These are phyloP conservation scores for Liriodendron chinense DNA, from an alignment of 164 flowering plant genomes.

Conservation along the genomic window DNA sequence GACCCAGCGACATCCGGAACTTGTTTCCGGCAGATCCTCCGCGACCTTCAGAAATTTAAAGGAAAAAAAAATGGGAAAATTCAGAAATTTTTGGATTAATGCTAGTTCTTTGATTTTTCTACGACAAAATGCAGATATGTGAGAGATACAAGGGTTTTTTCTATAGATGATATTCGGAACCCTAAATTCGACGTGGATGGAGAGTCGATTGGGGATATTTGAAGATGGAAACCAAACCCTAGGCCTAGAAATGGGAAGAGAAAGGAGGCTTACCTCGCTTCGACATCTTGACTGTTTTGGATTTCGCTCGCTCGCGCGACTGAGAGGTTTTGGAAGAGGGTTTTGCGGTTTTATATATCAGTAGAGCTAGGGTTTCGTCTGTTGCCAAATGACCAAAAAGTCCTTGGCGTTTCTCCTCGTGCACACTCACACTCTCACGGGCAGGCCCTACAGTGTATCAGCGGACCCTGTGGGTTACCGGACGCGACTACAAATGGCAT, in stretches of 20 bases:
- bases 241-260: background rate
- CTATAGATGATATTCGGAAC: too few relatives aligned
- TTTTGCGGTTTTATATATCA: too few relatives aligned
- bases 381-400: too few relatives aligned
- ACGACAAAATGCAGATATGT: too few relatives aligned
- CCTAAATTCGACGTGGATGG: too few relatives aligned
- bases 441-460: too few relatives aligned
- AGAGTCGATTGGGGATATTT: background rate
- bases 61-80: background rate
- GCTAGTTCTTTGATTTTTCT: background rate
- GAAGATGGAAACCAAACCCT: background rate
- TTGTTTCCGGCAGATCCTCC: slow-evolving; percentile 81
- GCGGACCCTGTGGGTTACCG: too few relatives aligned
- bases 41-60: slow-evolving; percentile 35
- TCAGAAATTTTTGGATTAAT: background rate
- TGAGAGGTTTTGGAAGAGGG: background rate
- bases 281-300: slow-evolving; percentile 6
- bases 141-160: too few relatives aligned
- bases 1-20: slow-evolving; percentile 85
- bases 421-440: too few relatives aligned
- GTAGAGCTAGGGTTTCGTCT: too few relatives aligned
- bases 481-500: too few relatives aligned
- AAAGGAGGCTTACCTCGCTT: slow-evolving; percentile 9
- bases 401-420: too few relatives aligned
- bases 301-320: background rate